A percentile compares a stretch with the other conserved stretches of the same genome.
These are phyloP conservation scores for Eucalyptus regnans DNA, from an alignment of 345 rosid genomes.

Conservation along the genomic window DNA sequence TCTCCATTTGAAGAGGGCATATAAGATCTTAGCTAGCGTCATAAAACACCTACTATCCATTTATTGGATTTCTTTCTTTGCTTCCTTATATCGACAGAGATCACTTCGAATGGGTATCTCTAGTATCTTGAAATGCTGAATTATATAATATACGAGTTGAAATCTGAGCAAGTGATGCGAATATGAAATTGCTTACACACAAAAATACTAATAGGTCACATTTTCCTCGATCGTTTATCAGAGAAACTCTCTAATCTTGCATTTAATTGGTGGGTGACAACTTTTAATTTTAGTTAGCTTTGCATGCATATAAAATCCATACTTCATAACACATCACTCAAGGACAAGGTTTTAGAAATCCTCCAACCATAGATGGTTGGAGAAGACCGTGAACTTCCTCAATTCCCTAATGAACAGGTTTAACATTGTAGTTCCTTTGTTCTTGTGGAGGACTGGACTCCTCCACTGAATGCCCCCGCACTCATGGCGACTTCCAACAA, in stretches of 20 bases:
- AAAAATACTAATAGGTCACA: background rate
- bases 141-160: background rate
- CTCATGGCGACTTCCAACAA: background rate
- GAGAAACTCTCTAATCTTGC: background rate
- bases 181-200: background rate
- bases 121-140: background rate
- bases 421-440: background rate
- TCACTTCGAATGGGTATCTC: background rate
- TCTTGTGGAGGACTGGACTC: background rate
- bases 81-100: background rate
- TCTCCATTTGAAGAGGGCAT: background rate
- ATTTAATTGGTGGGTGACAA: background rate
- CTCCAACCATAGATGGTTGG: background rate
- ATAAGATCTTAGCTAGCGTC: background rate
- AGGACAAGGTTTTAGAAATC: background rate
- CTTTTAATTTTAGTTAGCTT: background rate
- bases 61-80: background rate
- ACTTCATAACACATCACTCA: background rate
- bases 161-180: background rate
- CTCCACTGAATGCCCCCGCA: background rate
- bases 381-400: background rate
- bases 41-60: background rate
- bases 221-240: background rate
- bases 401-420: background rate
- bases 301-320: background rate